Conservation (phyloP, 73 alveolate genomes). For the Paramecium pentaurelia region DNA sequence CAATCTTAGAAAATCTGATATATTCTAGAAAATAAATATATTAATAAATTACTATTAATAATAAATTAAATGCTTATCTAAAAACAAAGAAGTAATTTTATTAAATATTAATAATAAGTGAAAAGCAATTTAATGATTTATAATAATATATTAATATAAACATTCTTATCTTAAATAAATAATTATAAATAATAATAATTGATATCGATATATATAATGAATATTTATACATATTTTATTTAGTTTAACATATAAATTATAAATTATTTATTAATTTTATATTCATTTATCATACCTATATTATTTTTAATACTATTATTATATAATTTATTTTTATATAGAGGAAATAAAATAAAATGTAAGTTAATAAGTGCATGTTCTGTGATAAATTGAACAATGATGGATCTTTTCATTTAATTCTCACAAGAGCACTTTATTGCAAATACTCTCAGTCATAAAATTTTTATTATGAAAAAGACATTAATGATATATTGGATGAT, state of each 20-base stretch:
- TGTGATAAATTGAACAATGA: neutral
- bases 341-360: neutral
- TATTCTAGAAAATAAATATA: neutral
- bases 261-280: too few species aligned
- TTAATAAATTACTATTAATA: neutral
- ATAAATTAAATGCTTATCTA: too few species aligned
- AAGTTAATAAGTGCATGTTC: neutral
- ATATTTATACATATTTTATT: too few species aligned
- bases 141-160: too few species aligned
- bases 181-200: too few species aligned
- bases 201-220: too few species aligned
- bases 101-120: too few species aligned
- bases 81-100: too few species aligned
- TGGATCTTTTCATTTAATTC: conserved; percentile 5
- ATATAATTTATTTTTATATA: neutral
- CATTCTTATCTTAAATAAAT: too few species aligned
- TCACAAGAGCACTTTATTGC: conserved; percentile 28
- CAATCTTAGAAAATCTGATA: neutral
- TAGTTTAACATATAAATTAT: neutral
- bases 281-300: neutral
- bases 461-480: conserved; percentile 16
- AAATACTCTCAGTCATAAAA: conserved; percentile 31
- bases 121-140: too few species aligned
- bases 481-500: conserved; percentile 8
- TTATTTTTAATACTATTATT: neutral